Base-by-base conservation (phyloP, 148 eudicot species). In the Spergularia bocconei region DNA sequence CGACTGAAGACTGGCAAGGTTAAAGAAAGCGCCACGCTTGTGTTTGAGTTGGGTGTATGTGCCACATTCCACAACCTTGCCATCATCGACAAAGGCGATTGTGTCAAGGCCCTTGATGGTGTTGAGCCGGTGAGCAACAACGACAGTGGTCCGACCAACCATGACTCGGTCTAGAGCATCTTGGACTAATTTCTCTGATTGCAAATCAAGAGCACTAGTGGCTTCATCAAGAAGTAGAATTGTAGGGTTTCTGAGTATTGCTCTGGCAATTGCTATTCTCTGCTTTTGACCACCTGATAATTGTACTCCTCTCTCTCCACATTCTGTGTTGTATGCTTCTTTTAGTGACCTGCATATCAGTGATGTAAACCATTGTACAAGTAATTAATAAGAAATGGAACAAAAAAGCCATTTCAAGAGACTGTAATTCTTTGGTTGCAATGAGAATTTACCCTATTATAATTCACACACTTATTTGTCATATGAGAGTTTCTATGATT, bases 241-340 rank as follows among this genome's bases (percentile, higher is more conserved):
- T 0, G 75, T 85, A 1, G 97, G 98, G 73, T 90, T 85, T 5
- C 98, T 74, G 5, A 93, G 81, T 58, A 90, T 91, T 6, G 98
- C 97, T 73, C 97, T 86, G n/a, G 97, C 97, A 25, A 93, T 91
- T 16, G 95, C 93, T 8, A 93, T 82, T 56, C 97, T 86, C 44
- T 93, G 97, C 64, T 91, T 91, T 61, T 90, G 93, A 4, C 97
- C 95, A 78, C 98, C 97, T 48, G 97, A 93, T 75, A 91, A 52
- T 76, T 90, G 93, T 63, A 90, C 87, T 73, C 95, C 97, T 73
- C 97, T 82, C 61, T 91, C 98, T 0, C 98, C 98, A 44, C 98
- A 94, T 72, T 91, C 96, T 0, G 98, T 90, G 5, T 80, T 75
- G 59, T 94, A 94, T 67, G 92, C 98, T 62, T 88, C 91, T 79